A percentile compares a stretch with the other conserved stretches of the same genome.
Evolutionary conservation across 2,329 filamentous ascomycete species (phyloP).

Genomic region (Hypoxylon rubiginosum): DNA sequence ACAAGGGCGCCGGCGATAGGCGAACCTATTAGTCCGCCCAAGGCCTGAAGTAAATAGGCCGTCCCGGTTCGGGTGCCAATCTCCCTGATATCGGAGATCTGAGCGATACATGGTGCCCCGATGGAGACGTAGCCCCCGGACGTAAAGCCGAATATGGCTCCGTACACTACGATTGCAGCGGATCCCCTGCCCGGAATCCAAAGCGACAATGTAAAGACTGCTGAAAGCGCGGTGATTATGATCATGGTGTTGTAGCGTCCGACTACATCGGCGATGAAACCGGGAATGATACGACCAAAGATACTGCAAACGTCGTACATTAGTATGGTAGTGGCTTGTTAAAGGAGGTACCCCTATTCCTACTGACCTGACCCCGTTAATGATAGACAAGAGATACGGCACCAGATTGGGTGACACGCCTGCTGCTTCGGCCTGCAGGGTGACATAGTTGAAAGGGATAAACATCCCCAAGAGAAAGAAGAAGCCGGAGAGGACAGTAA

Average conservation of each 20-base stretch:
- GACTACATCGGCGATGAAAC: not conserved
- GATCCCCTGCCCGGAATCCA: constrained; percentile 1
- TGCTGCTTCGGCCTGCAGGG: too few relatives aligned
- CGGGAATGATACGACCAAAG: not conserved
- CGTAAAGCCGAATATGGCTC: constrained; percentile 3
- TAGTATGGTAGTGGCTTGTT: constrained; percentile 12
- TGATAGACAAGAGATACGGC: too few relatives aligned
- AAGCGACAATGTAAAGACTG: not conserved
- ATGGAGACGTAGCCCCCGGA: constrained; percentile 3
- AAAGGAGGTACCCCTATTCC: constrained; percentile 19
- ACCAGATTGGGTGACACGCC: too few relatives aligned
- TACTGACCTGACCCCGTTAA: not conserved
- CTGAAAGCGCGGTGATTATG: constrained; percentile 1
- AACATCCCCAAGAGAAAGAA: too few relatives aligned
- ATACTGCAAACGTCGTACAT: not conserved
- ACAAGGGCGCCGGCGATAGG: constrained; percentile 1
- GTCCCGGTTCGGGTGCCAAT: not conserved
- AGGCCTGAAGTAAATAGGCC: not conserved
- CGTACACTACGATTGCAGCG: not conserved
- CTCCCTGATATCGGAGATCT: constrained; percentile 3
- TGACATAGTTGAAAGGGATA: too few relatives aligned
- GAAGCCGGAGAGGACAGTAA: too few relatives aligned
- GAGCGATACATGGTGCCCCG: constrained; percentile 1
- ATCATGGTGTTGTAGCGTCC: constrained; percentile 5
- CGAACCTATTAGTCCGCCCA: not conserved